These are phyloP conservation scores for Pezicula neosporulosa DNA, from an alignment of 2,329 filamentous ascomycete genomes.

Conservation along the genomic window DNA sequence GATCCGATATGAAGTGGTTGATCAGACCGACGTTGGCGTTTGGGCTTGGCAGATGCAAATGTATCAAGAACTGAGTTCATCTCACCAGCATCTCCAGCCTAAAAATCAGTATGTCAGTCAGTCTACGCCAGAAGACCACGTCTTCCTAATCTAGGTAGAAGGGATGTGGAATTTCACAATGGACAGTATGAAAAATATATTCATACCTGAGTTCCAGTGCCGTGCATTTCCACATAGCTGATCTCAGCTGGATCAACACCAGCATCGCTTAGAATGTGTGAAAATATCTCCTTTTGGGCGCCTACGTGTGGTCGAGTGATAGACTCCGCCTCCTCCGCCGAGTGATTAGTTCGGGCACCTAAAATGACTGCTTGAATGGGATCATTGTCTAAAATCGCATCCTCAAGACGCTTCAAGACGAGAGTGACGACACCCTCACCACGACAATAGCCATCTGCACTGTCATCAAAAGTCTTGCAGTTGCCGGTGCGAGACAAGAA, in stretches of 20 bases:
- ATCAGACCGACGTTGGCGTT: conserved; percentile 41
- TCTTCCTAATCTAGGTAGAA: too few species aligned
- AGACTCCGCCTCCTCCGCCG: conserved; percentile 73
- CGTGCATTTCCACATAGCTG: conserved; percentile 86
- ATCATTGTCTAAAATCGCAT: conserved; percentile 49
- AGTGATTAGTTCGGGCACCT: conserved; percentile 76
- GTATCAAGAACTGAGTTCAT: conserved; percentile 37
- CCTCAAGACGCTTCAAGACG: conserved; percentile 45
- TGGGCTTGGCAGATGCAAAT: too few species aligned
- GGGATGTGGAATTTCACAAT: too few species aligned
- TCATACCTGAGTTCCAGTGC: conserved; percentile 65
- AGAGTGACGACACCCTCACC: conserved; percentile 46
- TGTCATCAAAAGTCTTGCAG: conserved; percentile 45
- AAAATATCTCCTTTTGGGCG: conserved; percentile 71
- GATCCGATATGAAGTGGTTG: conserved; percentile 54
- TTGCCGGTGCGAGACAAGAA: conserved; percentile 34
- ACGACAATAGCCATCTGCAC: conserved; percentile 51
- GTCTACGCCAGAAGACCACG: too few species aligned
- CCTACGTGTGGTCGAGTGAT: conserved; percentile 81
- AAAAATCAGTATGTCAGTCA: too few species aligned
- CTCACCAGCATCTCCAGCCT: conserved; percentile 79
- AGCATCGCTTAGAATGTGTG: conserved; percentile 66
- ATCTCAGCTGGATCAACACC: conserved; percentile 74
- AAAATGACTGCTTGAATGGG: conserved; percentile 54
- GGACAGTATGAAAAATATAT: too few species aligned